phyloP scores from a whole-genome alignment of 2,329 filamentous ascomycete species.

The Dactylella cylindrospora region DNA sequence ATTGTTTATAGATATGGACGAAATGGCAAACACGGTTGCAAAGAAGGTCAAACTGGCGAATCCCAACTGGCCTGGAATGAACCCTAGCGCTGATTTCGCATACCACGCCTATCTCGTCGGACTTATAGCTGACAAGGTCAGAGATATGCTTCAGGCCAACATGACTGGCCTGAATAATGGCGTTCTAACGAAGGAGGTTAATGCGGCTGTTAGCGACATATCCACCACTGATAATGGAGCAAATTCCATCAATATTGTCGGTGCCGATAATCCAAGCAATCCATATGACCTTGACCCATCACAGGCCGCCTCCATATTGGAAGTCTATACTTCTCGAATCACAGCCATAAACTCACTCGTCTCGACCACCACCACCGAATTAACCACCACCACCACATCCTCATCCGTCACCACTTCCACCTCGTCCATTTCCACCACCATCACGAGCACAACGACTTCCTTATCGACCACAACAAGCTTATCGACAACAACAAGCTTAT shows the following conservation, averaged over 20 bases:
- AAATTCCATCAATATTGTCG: slow-evolving; percentile 26
- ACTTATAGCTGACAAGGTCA: slow-evolving; percentile 27
- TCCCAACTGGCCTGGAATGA: slow-evolving; percentile 36
- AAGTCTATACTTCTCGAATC: slow-evolving; percentile 22
- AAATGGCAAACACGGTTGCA: slow-evolving; percentile 9
- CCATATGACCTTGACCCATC: slow-evolving; percentile 28
- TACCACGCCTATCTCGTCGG: slow-evolving; percentile 29
- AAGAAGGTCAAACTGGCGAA: slow-evolving; percentile 34
- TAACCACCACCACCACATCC: neutral
- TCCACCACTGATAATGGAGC: slow-evolving; percentile 20
- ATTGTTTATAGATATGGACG: slow-evolving; percentile 22
- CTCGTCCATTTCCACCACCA: slow-evolving; percentile 6
- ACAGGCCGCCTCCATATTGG: slow-evolving; percentile 13
- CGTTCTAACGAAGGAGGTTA: slow-evolving; percentile 20
- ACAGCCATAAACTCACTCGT: slow-evolving; percentile 16
- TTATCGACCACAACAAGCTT: slow-evolving; percentile 16
- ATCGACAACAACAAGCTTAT: slow-evolving; percentile 12
- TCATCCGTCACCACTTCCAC: slow-evolving; percentile 15
- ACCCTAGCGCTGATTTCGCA: slow-evolving; percentile 27
- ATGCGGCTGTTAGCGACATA: slow-evolving; percentile 24
- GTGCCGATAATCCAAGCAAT: slow-evolving; percentile 23
- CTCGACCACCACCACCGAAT: slow-evolving; percentile 13
- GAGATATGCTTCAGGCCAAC: slow-evolving; percentile 22
- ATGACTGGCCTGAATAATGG: slow-evolving; percentile 25
- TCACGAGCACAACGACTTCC: slow-evolving; percentile 8